These are phyloP conservation scores for Hyphodiscus sp. DNA, from an alignment of 2,329 filamentous ascomycete genomes.

Conservation along the genomic window DNA sequence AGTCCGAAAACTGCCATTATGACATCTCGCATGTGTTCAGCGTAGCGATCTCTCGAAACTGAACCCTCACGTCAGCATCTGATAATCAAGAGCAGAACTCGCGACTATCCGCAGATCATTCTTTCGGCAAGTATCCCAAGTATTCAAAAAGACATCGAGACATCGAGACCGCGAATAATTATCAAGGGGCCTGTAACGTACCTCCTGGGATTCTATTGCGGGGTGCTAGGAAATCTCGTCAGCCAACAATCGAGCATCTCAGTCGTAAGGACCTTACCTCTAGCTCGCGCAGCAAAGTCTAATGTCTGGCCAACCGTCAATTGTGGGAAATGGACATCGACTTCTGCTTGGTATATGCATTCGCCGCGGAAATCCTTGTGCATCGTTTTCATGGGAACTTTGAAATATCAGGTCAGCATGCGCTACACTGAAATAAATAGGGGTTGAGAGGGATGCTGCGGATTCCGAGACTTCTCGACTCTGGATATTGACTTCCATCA, in stretches of 20 bases:
- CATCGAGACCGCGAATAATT: no score
- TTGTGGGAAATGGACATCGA: constrained; percentile 71
- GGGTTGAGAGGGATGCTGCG: no score
- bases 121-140: no score
- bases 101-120: no score
- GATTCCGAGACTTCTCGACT: no score
- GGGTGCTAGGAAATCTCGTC: constrained; percentile 40
- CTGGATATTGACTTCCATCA: no score
- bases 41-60: constrained; percentile 52
- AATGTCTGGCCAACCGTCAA: constrained; percentile 70
- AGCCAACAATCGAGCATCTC: background rate
- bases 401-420: no score
- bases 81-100: no score
- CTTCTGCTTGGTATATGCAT: constrained; percentile 70
- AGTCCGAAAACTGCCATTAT: constrained; percentile 66
- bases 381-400: constrained; percentile 38
- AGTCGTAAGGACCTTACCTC: constrained; percentile 28
- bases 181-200: no score
- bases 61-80: no score
- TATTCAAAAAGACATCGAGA: no score
- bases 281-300: constrained; percentile 62
- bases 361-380: constrained; percentile 56
- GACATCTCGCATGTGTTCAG: constrained; percentile 48
- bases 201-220: constrained; percentile 55
- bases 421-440: no score